Evolutionary conservation across 345 rosid genomes (phyloP).

Genomic region (Aethionema arabicum): DNA sequence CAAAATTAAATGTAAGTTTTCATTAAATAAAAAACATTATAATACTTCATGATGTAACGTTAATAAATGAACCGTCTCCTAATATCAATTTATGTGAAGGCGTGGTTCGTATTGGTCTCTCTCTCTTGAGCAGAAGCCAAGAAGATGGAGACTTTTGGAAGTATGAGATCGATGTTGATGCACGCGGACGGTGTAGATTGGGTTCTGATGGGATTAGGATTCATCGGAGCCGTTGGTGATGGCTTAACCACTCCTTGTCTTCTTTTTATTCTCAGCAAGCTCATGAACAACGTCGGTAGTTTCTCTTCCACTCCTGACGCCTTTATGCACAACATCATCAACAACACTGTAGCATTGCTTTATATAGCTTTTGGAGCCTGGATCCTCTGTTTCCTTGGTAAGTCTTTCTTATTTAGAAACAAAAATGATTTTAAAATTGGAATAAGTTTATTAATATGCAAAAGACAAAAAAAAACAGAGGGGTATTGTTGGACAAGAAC

Average conservation of each 20-base stretch:
- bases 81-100: too few relatives aligned
- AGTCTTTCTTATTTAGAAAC: not conserved
- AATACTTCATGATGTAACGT: too few relatives aligned
- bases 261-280: not conserved
- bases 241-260: constrained; percentile 55
- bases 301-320: not conserved
- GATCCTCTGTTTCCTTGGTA: constrained; percentile 70
- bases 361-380: constrained; percentile 63
- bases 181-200: constrained; percentile 58
- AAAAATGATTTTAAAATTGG: not conserved
- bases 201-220: constrained; percentile 61
- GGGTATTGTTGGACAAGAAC: constrained; percentile 88
- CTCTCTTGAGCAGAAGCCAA: constrained; percentile 2
- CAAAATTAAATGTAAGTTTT: too few relatives aligned
- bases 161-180: constrained; percentile 56
- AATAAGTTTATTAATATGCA: too few relatives aligned
- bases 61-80: too few relatives aligned
- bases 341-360: constrained; percentile 49
- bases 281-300: not conserved
- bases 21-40: too few relatives aligned
- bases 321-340: not conserved
- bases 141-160: constrained; percentile 29
- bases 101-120: too few relatives aligned
- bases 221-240: constrained; percentile 64
- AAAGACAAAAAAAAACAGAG: constrained; percentile 43